These are phyloP conservation scores for Purshia tridentata DNA, from an alignment of 306 rosid genomes.

Conservation along the genomic window DNA sequence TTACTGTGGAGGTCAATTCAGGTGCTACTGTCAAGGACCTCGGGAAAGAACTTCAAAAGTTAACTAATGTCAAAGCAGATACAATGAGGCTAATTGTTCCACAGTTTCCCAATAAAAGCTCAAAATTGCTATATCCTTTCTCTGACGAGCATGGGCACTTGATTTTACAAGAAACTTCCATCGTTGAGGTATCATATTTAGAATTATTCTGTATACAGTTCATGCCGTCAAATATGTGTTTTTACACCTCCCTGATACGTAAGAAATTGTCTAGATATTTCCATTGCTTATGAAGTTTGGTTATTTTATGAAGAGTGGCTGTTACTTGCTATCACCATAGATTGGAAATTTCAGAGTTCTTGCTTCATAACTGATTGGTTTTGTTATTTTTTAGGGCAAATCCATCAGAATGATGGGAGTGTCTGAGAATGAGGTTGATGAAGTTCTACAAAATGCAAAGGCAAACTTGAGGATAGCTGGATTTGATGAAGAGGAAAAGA, in stretches of 20 bases:
- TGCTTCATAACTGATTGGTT: conserved; percentile 13
- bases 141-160: conserved; percentile 62
- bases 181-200: conserved; percentile 52
- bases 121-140: conserved; percentile 74
- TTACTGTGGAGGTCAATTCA: conserved; percentile 48
- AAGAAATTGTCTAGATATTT: neutral
- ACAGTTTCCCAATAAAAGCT: conserved; percentile 42
- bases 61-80: conserved; percentile 64
- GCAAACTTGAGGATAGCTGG: conserved; percentile 79
- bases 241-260: neutral
- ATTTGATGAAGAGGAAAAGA: conserved; percentile 86
- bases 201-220: conserved; percentile 11
- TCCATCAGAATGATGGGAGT: conserved; percentile 94
- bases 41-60: conserved; percentile 61
- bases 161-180: conserved; percentile 59
- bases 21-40: conserved; percentile 68
- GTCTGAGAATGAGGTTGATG: conserved; percentile 67
- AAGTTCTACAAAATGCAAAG: conserved; percentile 64
- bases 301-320: neutral
- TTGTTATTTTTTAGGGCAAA: conserved; percentile 49
- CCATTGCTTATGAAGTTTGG: neutral
- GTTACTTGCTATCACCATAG: neutral
- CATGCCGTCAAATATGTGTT: neutral
- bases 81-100: conserved; percentile 87
- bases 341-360: neutral